Conservation (phyloP, 345 rosid species). For the Pugionium dolabratum region DNA sequence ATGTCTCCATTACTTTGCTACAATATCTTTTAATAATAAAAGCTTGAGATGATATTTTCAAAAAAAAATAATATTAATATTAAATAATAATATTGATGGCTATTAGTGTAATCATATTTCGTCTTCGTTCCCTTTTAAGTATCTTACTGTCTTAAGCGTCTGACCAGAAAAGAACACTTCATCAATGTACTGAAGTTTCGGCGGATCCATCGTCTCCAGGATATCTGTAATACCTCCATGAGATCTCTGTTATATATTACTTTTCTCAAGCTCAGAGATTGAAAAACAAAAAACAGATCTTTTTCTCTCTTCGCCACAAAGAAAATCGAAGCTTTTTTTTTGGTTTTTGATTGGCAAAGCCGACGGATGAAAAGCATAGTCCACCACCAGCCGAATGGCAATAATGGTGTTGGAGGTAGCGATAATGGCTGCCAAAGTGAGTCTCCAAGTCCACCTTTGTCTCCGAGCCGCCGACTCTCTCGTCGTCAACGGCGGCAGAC, state of each 20-base stretch:
- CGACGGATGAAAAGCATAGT: slow-evolving; percentile 46
- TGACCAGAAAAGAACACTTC: slow-evolving; percentile 11
- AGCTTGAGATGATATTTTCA: no score
- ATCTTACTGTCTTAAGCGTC: slow-evolving; percentile 32
- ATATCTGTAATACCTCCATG: background rate
- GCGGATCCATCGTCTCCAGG: slow-evolving; percentile 23
- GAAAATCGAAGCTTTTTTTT: slow-evolving; percentile 12
- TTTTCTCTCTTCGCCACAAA: no score
- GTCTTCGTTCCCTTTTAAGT: slow-evolving; percentile 13
- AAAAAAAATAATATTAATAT: background rate
- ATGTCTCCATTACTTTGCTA: no score
- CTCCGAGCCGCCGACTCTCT: slow-evolving; percentile 54
- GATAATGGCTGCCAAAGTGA: slow-evolving; percentile 45
- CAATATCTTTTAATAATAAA: no score
- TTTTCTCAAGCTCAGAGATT: background rate
- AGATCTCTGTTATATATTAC: slow-evolving; percentile 25
- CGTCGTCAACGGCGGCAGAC: slow-evolving; percentile 60
- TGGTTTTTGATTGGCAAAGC: background rate
- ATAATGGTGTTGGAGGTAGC: slow-evolving; percentile 40
- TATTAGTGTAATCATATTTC: slow-evolving; percentile 31
- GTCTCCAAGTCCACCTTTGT: slow-evolving; percentile 76
- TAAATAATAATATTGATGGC: background rate
- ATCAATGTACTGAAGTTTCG: slow-evolving; percentile 13
- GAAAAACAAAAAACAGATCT: no score
- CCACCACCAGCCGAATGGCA: slow-evolving; percentile 40